These are phyloP conservation scores for Aegilops umbellulata DNA, from an alignment of 176 grass and related monocot genomes.

Conservation along the genomic window DNA sequence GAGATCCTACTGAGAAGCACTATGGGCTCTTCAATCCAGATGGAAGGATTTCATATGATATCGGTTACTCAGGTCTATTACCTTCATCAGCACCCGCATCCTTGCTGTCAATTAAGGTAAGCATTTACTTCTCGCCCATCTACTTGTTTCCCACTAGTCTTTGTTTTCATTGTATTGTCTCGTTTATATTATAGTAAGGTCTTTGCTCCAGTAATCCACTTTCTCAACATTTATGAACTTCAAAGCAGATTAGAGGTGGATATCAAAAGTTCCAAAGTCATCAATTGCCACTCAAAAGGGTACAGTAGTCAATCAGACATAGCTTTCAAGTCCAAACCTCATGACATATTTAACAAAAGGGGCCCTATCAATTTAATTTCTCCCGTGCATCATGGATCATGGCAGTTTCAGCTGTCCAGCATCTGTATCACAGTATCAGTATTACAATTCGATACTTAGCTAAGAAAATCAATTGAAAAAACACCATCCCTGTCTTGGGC, in stretches of 20 bases:
- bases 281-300: background rate
- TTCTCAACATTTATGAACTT: background rate
- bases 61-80: slow-evolving; percentile 65
- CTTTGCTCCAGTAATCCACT: background rate
- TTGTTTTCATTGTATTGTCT: slow-evolving; percentile 5
- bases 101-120: slow-evolving; percentile 63
- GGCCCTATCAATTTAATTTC: background rate
- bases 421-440: background rate
- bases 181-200: background rate
- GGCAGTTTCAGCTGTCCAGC: background rate
- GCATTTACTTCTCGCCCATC: background rate
- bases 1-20: slow-evolving; percentile 76
- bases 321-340: background rate
- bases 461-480: background rate
- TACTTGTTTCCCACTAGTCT: background rate
- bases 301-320: background rate
- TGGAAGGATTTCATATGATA: slow-evolving; percentile 94
- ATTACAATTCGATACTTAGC: background rate
- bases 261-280: background rate
- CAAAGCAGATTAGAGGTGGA: background rate
- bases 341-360: background rate
- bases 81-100: slow-evolving; percentile 62
- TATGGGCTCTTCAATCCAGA: slow-evolving; percentile 90
- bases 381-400: background rate
- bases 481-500: too few relatives aligned